Evolutionary conservation across 306 rosid genomes (phyloP), one percentile per base, ranked within the genome.

Genomic region (Biancaea sappan): DNA sequence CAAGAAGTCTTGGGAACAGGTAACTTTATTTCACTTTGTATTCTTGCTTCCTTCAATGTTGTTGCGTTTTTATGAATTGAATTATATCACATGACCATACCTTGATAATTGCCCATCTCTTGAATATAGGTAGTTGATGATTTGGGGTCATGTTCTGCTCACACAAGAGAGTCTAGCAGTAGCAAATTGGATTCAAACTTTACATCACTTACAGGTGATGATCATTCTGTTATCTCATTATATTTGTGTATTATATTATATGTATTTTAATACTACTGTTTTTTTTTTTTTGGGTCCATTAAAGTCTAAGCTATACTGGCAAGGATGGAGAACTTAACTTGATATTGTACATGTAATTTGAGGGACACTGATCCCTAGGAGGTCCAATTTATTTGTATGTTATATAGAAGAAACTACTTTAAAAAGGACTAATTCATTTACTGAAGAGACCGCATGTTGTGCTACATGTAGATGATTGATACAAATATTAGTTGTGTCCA

Each of bases 1-100:
- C 76, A 86, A 84, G 82, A 92, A 83, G 77, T 86, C 93, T 56
- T 86, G 91, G 97, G 85, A 87, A 69, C 76, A 88, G 97, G 99
- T 92, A 79, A 35, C 60, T 18, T 74, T 47, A 21, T 21, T 26
- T 41, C 40, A 72, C 53, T 15, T 52, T 81, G 16, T 14, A 50
- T 77, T 76, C 43, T 57, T 24, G 72, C 75, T 34, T 21, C 71
- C 74, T 74, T 44, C 13, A 21, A 69, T 72, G 51, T 48, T 53
- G 41, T 63, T 48, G 14, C 13, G 24, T 38, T 6, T 81, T 58
- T 19, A 51, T 47, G 7, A 24, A 56, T 31, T 62, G 35, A 48
- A 38, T 72, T 54, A 25, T 47, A 69, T 73, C 29, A 24, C 25
- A 10, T 19, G 15, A 63, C 69, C 50, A 37, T 48, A 50, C 60